Conservation (phyloP, 2,329 filamentous ascomycete species). For the Lasiodiplodia gonubiensis region DNA sequence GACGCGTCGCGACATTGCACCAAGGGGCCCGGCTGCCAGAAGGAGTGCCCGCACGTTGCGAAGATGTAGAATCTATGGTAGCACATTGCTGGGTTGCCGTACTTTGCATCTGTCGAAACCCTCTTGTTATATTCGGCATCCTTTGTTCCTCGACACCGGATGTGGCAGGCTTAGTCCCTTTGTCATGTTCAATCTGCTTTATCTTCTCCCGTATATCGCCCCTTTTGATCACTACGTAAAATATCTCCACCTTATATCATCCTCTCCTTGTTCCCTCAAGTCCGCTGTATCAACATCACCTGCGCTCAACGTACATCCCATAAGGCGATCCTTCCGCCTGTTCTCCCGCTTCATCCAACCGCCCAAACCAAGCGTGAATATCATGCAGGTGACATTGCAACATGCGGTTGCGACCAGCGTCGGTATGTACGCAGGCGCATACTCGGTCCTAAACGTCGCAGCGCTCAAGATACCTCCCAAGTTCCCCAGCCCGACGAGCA, state of each 20-base stretch:
- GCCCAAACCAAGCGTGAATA: neutral
- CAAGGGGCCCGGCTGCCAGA: slow-evolving; percentile 41
- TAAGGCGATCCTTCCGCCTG: slow-evolving; percentile 5
- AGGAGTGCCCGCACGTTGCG: slow-evolving; percentile 50
- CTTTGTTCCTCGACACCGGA: too few relatives aligned
- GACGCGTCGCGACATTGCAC: slow-evolving; percentile 42
- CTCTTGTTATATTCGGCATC: too few relatives aligned
- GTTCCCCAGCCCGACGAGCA: slow-evolving; percentile 19
- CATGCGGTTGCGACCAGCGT: slow-evolving; percentile 10
- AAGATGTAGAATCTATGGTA: slow-evolving; percentile 52
- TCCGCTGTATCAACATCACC: slow-evolving; percentile 18
- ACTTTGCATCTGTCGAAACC: too few relatives aligned
- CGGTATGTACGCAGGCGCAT: slow-evolving; percentile 18
- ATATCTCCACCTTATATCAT: slow-evolving; percentile 26
- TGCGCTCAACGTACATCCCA: slow-evolving; percentile 14
- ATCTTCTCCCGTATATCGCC: too few relatives aligned
- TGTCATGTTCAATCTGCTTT: too few relatives aligned
- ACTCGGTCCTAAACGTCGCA: slow-evolving; percentile 11
- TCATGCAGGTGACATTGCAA: slow-evolving; percentile 18
- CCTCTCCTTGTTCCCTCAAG: slow-evolving; percentile 29
- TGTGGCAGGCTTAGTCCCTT: too few relatives aligned
- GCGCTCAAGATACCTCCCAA: slow-evolving; percentile 17
- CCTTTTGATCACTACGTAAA: slow-evolving; percentile 5
- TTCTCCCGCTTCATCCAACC: slow-evolving; percentile 28
- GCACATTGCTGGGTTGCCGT: slow-evolving; percentile 43